Base-by-base conservation (phyloP, 148 eudicot species). In the Spergularia marina region DNA sequence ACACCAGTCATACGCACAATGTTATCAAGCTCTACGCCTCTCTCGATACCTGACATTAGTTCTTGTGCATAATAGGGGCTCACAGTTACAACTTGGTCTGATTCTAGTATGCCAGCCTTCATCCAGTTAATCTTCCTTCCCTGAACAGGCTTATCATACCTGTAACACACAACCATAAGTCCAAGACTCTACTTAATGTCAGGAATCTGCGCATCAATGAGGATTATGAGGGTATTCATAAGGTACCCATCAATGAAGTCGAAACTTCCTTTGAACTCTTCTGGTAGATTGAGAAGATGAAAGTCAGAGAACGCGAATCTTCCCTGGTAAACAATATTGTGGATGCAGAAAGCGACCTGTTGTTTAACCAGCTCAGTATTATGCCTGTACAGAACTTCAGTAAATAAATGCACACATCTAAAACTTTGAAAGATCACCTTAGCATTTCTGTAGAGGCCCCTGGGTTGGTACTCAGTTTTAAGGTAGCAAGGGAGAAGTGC, bases 241-340 rank as follows among this genome's bases (percentile, higher is more conserved):
- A 21, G 30, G 52, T 89, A 91, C 97, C 98, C 98, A 73, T 94
- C 98, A 12, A 85, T 23, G 61, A 94, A 94, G 67, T 90, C 95
- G 53, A 94, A 94, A 65, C 91, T 85, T 58, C 88, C 68, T 71
- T 66, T 86, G 60, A 80, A 73, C 30, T 84, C 77, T 39, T 91
- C 87, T 4, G 98, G 97, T 12, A 94, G 84, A 76, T 90, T 86
- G 79, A 94, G 93, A 56, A 86, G 85, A 21, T 75, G 12, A 54
- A 82, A 94, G 81, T 91, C 98, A 11, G 89, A 54, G 72, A 81
- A 84, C 10, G 87, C 77, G 78, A 90, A 91, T 84, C 98, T 86
- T 68, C 98, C 98, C 80, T 94, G 98, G 84, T 94, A 94, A 54
- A 94, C 90, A n/a, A 91, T 89, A 85, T 94, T 94, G 89, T 94